Percentiles rank a stretch among this genome's conserved stretches.
These are phyloP conservation scores for Botryotinia convoluta DNA, from an alignment of 2,329 filamentous ascomycete genomes.

Conservation along the genomic window DNA sequence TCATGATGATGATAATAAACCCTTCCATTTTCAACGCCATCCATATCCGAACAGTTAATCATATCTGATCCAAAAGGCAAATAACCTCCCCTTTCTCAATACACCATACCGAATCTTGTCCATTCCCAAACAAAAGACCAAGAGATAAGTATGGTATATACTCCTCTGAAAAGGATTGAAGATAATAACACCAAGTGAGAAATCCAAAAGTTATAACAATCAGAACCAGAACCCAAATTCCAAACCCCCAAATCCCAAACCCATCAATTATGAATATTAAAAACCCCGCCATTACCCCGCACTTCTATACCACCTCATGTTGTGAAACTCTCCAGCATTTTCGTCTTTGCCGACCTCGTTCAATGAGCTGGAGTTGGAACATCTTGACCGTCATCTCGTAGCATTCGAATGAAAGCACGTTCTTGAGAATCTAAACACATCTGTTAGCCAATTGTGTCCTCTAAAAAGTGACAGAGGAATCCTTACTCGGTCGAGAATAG, in stretches of 20 bases:
- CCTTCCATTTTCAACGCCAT: neutral
- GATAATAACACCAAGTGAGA: neutral
- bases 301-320: constrained; percentile 10
- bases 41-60: neutral
- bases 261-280: neutral
- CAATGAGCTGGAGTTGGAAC: constrained; percentile 22
- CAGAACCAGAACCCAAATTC: neutral
- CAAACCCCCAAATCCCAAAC: neutral
- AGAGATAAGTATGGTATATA: constrained; percentile 1
- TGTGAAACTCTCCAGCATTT: constrained; percentile 11
- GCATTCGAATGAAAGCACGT: constrained; percentile 31
- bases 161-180: constrained; percentile 3
- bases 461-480: neutral
- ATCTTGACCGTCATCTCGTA: constrained; percentile 34
- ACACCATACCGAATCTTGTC: constrained; percentile 3
- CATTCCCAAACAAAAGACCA: neutral
- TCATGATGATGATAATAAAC: neutral
- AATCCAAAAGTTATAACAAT: neutral
- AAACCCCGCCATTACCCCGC: constrained; percentile 6
- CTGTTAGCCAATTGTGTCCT: constrained; percentile 23
- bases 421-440: constrained; percentile 29
- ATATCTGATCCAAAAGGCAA: constrained; percentile 1
- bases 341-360: neutral
- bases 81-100: neutral
- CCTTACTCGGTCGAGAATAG: constrained; percentile 33